Evolutionary conservation across 352 stramenopile species (phyloP).

Genomic region (Phytophthora cactorum): DNA sequence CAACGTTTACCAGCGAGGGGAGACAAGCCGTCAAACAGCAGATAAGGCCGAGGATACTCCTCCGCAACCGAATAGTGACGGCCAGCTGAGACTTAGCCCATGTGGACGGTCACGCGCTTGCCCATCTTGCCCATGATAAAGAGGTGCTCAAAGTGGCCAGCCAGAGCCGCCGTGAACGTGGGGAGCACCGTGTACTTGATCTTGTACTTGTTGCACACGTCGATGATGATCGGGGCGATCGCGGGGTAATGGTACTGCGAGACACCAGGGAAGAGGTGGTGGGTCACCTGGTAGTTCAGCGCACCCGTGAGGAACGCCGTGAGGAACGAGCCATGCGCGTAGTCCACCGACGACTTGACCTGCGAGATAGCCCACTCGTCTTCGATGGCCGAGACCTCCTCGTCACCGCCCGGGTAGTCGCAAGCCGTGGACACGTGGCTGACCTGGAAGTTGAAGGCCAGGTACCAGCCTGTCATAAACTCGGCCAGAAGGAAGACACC

Average conservation of each 20-base stretch:
- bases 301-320: conserved; percentile 95
- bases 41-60: background rate
- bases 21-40: background rate
- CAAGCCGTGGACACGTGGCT: conserved; percentile 91
- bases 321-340: conserved; percentile 80
- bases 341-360: conserved; percentile 96
- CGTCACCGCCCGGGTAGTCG: conserved; percentile 84
- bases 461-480: conserved; percentile 92
- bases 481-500: conserved; percentile 88
- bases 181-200: conserved; percentile 92
- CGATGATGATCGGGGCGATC: conserved; percentile 93
- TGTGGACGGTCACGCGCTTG: conserved; percentile 82
- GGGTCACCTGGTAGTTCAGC: conserved; percentile 97
- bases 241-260: conserved; percentile 94
- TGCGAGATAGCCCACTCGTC: conserved; percentile 95
- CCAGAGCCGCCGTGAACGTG: conserved; percentile 79
- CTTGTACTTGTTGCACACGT: conserved; percentile 94
- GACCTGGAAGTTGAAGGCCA: conserved; percentile 95
- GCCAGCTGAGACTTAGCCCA: conserved; percentile 62
- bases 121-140: conserved; percentile 89
- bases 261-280: conserved; percentile 93
- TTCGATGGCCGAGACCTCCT: conserved; percentile 62
- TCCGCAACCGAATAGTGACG: background rate
- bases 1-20: background rate
- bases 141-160: conserved; percentile 90